Evolutionary conservation across 768 basidiomycete species (phyloP).

Genomic region (Tricholoma sp.): DNA sequence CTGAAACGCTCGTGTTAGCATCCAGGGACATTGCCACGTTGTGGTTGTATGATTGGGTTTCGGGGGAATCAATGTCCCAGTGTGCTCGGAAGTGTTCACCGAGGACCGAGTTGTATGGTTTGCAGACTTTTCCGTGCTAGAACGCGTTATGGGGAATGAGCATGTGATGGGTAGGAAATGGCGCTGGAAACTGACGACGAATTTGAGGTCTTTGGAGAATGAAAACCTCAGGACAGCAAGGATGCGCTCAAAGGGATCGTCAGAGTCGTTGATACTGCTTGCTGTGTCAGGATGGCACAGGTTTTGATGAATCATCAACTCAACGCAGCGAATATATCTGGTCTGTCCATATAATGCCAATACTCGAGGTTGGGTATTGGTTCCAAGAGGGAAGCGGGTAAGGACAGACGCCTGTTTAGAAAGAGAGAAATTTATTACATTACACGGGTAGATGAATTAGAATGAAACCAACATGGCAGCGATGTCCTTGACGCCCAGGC

Average conservation of each 20-base stretch:
- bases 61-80: conserved; percentile 66
- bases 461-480: conserved; percentile 71
- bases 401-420: conserved; percentile 91
- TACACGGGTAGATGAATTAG: neutral
- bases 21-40: conserved; percentile 20
- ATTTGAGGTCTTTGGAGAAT: conserved; percentile 93
- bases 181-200: conserved; percentile 53
- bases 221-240: conserved; percentile 84
- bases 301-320: conserved; percentile 25
- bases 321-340: conserved; percentile 88
- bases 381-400: conserved; percentile 90
- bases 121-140: conserved; percentile 88
- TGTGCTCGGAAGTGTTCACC: conserved; percentile 88
- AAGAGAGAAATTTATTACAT: conserved; percentile 3
- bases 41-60: conserved; percentile 41
- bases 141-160: conserved; percentile 1
- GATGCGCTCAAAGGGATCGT: conserved; percentile 93
- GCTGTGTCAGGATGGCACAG: neutral
- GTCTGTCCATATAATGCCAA: conserved; percentile 90
- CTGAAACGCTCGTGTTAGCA: conserved; percentile 25
- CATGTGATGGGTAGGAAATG: neutral
- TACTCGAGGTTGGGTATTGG: conserved; percentile 96
- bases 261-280: conserved; percentile 82
- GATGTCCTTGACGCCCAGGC: conserved; percentile 90
- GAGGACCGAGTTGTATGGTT: conserved; percentile 86